These are phyloP conservation scores for Tulasnella sp. DNA, from an alignment of 768 basidiomycete species.

Conservation along the genomic window DNA sequence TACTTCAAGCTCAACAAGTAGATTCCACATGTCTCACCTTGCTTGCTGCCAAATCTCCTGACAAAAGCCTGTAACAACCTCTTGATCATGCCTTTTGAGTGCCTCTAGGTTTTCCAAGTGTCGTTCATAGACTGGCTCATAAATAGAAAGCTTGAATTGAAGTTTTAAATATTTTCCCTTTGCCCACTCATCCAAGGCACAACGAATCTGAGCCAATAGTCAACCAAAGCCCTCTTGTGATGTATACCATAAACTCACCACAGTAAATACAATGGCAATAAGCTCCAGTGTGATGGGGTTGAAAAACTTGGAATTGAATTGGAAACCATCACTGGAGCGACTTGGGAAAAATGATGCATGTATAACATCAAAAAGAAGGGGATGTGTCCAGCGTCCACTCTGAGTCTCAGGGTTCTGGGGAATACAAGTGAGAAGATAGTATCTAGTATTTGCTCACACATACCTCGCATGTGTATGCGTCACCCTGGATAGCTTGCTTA, in stretches of 20 bases:
- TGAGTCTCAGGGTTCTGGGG: not conserved
- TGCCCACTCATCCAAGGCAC: not conserved
- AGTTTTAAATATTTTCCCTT: not conserved
- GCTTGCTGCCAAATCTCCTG: not conserved
- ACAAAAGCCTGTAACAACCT: not conserved
- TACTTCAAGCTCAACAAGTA: not conserved
- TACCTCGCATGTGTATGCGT: too few relatives aligned
- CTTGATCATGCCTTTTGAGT: not conserved
- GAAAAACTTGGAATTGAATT: not conserved
- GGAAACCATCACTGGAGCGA: not conserved
- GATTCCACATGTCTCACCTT: not conserved
- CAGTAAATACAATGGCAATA: not conserved
- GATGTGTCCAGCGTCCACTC: not conserved
- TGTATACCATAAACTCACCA: too few relatives aligned
- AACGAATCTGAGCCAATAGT: not conserved
- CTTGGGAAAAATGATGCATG: too few relatives aligned
- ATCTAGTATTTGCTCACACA: too few relatives aligned
- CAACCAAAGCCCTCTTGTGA: too few relatives aligned
- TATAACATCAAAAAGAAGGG: too few relatives aligned
- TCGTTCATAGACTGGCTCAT: not conserved
- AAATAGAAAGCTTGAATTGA: not conserved
- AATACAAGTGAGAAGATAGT: too few relatives aligned
- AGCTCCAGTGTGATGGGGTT: not conserved
- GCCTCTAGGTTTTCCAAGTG: not conserved
- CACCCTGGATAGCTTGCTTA: too few relatives aligned